A percentile compares a stretch with the other conserved stretches of the same genome.
Evolutionary conservation across 441 rosid species (phyloP).

Genomic region (Brassica balearica): DNA sequence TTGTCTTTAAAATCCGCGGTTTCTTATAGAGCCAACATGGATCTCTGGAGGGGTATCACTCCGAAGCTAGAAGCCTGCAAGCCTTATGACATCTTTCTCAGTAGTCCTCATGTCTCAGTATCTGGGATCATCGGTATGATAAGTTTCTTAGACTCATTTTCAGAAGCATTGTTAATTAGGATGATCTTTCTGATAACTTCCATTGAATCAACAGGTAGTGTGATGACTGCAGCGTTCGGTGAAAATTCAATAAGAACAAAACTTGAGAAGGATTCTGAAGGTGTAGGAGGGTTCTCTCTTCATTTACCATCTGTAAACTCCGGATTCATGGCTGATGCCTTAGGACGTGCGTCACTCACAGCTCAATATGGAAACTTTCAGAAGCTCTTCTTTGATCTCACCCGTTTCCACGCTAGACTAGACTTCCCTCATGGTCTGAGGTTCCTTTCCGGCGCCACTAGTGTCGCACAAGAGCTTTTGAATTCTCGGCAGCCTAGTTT

Average conservation of each 20-base stretch:
- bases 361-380: conserved; percentile 94
- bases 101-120: conserved; percentile 77
- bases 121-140: conserved; percentile 75
- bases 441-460: conserved; percentile 65
- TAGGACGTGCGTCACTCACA: conserved; percentile 72
- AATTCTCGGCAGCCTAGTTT: conserved; percentile 66
- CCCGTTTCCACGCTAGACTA: conserved; percentile 70
- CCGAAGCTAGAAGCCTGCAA: conserved; percentile 65
- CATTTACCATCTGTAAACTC: conserved; percentile 63
- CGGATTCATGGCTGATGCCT: conserved; percentile 65
- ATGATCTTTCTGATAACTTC: conserved; percentile 18
- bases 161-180: background rate
- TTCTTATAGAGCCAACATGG: conserved; percentile 65
- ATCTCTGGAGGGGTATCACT: conserved; percentile 78
- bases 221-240: conserved; percentile 66
- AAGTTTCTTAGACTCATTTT: conserved; percentile 7
- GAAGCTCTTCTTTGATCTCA: conserved; percentile 76
- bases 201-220: conserved; percentile 57
- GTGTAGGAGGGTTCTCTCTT: conserved; percentile 50
- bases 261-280: conserved; percentile 34
- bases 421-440: conserved; percentile 82
- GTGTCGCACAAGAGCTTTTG: conserved; percentile 65
- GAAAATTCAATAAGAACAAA: conserved; percentile 60
- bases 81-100: conserved; percentile 79
- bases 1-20: conserved; percentile 63